Conservation (phyloP, 768 basidiomycete species). For the Amanita polypyramis region DNA sequence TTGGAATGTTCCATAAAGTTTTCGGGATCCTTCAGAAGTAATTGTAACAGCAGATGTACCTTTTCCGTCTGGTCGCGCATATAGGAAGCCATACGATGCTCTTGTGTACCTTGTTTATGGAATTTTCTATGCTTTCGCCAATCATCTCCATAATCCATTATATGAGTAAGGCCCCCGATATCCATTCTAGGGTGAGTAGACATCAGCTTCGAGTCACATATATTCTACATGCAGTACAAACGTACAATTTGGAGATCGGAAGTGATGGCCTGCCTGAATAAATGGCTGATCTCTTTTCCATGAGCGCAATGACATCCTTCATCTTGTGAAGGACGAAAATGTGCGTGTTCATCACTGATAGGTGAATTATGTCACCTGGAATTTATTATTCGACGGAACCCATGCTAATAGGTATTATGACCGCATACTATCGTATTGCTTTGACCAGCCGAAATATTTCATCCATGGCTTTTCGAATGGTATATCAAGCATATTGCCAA, state of each 20-base stretch:
- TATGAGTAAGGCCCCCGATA: neutral
- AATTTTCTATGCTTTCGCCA: neutral
- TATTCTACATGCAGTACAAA: neutral
- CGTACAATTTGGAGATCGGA: slow-evolving; percentile 14
- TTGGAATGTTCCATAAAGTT: neutral
- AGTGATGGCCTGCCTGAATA: slow-evolving; percentile 15
- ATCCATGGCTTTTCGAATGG: neutral
- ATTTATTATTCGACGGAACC: neutral
- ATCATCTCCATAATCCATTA: neutral
- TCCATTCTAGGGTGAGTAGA: neutral
- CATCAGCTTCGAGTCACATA: neutral
- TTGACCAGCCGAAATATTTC: neutral
- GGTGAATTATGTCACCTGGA: slow-evolving; percentile 6
- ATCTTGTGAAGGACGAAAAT: slow-evolving; percentile 7
- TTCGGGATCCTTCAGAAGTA: neutral
- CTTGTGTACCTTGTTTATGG: neutral
- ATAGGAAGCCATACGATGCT: neutral
- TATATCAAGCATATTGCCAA: neutral
- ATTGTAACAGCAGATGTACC: neutral
- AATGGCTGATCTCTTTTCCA: slow-evolving; percentile 9
- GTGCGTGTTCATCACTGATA: neutral
- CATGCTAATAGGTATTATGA: neutral
- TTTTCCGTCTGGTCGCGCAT: neutral
- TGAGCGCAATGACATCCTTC: slow-evolving; percentile 6
- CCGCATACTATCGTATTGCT: neutral